phyloP scores from a whole-genome alignment of 1,284 basidiomycete species.

The Apiotrichum sp. region DNA sequence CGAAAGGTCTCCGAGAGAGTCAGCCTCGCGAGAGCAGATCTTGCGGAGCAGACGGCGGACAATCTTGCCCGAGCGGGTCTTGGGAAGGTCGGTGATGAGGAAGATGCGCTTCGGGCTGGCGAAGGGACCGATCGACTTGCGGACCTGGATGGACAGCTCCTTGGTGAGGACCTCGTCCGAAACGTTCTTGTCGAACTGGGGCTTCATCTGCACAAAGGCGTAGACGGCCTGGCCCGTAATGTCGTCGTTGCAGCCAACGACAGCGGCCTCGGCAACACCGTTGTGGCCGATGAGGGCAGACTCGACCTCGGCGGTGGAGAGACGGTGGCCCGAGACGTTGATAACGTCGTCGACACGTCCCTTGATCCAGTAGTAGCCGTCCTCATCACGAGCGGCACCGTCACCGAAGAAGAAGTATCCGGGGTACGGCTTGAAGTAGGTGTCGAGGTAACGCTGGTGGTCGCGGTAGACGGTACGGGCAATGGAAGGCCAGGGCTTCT shows the following conservation, averaged over 20 bases:
- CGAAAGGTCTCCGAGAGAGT: constrained; percentile 86
- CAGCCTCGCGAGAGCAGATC: constrained; percentile 86
- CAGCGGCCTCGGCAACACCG: constrained; percentile 93
- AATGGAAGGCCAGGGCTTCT: constrained; percentile 89
- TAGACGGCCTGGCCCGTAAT: constrained; percentile 69
- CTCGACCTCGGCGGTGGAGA: constrained; percentile 97
- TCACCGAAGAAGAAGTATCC: constrained; percentile 88
- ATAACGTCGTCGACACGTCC: constrained; percentile 73
- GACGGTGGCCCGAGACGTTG: constrained; percentile 85
- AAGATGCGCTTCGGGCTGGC: constrained; percentile 89
- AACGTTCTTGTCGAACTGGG: constrained; percentile 69
- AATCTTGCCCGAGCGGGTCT: constrained; percentile 95
- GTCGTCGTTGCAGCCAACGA: constrained; percentile 82
- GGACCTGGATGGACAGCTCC: constrained; percentile 88
- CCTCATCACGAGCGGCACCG: constrained; percentile 85
- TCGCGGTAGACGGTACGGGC: constrained; percentile 91
- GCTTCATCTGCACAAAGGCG: constrained; percentile 64
- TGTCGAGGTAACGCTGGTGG: constrained; percentile 86
- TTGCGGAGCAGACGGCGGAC: constrained; percentile 89
- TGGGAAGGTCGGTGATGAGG: constrained; percentile 81
- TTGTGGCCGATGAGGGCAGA: constrained; percentile 88
- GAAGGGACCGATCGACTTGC: constrained; percentile 90
- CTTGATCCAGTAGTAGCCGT: constrained; percentile 98
- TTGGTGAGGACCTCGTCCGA: constrained; percentile 67
- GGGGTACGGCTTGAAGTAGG: constrained; percentile 68